These are phyloP conservation scores for Aspergillus niger DNA, from an alignment of 2,329 filamentous ascomycete genomes.

Conservation along the genomic window DNA sequence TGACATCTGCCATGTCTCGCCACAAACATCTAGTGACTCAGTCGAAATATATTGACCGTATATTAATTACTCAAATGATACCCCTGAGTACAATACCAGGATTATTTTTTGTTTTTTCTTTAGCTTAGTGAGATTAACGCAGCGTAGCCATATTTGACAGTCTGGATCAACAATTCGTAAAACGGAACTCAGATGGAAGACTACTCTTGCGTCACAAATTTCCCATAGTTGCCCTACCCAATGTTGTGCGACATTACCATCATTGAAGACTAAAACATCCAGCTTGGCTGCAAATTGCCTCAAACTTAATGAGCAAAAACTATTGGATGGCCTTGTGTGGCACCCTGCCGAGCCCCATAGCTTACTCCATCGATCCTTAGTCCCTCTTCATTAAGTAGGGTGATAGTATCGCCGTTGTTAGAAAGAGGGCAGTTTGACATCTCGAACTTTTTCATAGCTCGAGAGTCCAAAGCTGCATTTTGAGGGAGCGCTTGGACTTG, in stretches of 20 bases:
- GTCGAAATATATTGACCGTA: no score
- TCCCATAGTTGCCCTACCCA: accelerated
- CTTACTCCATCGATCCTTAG: slow-evolving; percentile 21
- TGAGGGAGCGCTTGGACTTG: slow-evolving; percentile 12
- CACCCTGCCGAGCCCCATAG: slow-evolving; percentile 11
- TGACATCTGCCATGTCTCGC: no score
- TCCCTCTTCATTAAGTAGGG: slow-evolving; percentile 17
- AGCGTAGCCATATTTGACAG: no score
- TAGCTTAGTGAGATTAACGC: no score
- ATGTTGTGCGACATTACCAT: background rate
- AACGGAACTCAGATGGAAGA: no score
- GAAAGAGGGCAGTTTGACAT: slow-evolving; percentile 13
- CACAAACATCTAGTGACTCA: no score
- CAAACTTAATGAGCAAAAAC: background rate
- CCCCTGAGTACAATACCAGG: accelerated
- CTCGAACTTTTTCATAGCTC: slow-evolving; percentile 9
- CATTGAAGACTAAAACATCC: background rate
- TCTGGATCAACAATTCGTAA: no score
- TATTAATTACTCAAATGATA: no score
- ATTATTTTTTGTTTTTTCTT: no score
- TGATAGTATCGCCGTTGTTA: slow-evolving; percentile 19
- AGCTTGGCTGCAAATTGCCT: background rate
- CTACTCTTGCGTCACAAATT: background rate
- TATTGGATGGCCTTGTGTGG: background rate
- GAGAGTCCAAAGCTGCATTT: slow-evolving; percentile 11